Base-by-base conservation (phyloP, 1,284 basidiomycete genomes). In the Trichosporon ovoides region DNA sequence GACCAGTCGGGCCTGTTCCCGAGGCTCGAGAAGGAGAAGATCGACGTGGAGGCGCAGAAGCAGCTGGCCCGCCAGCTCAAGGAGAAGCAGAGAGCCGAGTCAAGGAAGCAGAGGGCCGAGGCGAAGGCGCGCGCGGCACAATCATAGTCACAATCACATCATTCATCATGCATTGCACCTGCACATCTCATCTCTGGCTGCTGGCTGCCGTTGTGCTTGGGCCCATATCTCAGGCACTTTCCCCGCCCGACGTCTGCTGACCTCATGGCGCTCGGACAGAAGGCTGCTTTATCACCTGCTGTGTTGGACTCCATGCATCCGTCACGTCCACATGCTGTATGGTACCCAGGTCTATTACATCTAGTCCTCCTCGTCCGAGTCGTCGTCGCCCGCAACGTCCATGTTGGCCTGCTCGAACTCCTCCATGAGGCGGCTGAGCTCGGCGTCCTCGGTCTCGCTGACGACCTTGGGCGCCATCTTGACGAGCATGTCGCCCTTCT, bases 401-500 rank as follows among this genome's bases (percentile, higher is more conserved):
- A 87, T 89, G 75, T 97, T 97, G 78, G 94, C 92, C 71, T 85
- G 83, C 61, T 87, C 87, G 34, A 88, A 91, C 76, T 91, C 89
- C 51, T 88, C 91, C 92, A 97, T 96, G 70, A 94, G 86, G 65
- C 90, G 87, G 7, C 91, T 91, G 66, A 97, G 84, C 75, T 96
- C 93, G 65, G 91, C 87, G 76, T 97, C 94, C 77, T 97, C 94
- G 7, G 89, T 90, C 76, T 96, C 94, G n/a, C 89, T 91, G 52
- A 97, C 88, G 11, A 92, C 91, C 82, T 96, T 96, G 66, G 93
- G 93, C 90, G 85, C 91, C 94, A 98, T 98, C 83, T 98, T 98
- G 56, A 99, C 87, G 28, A 88, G 82, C 62, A 97, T 81, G 53
- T 85, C 84, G 3, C 96, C 96, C 36, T 91, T 91, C 69, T 88